Conservation (phyloP, 805 yeast genomes). For the Wickerhamomyces subpelliculosus region DNA sequence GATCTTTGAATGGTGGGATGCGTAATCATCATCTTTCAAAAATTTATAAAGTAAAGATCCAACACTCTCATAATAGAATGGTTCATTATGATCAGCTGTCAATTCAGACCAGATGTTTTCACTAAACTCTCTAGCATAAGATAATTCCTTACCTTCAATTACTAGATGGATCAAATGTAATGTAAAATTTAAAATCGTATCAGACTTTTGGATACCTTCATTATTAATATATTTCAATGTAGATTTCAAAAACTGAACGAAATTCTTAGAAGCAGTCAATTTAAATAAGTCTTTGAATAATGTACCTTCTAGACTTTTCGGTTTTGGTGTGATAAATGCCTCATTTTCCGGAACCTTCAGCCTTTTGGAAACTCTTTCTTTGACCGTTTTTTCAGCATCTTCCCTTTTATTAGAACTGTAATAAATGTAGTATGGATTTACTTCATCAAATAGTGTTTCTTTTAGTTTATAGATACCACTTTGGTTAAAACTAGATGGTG, state of each 20-base stretch:
- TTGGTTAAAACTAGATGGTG: conserved; percentile 53
- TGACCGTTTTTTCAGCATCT: conserved; percentile 65
- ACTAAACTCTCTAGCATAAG: conserved; percentile 21
- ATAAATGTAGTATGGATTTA: conserved; percentile 82
- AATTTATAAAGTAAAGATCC: conserved; percentile 33
- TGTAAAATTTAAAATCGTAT: conserved; percentile 48
- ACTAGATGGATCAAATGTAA: conserved; percentile 65
- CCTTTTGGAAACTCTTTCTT: conserved; percentile 38
- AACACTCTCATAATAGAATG: conserved; percentile 30
- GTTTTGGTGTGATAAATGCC: conserved; percentile 51
- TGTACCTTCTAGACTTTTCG: conserved; percentile 27
- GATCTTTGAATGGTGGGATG: conserved; percentile 45
- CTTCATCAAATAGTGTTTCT: conserved; percentile 38
- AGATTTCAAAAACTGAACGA: conserved; percentile 45
- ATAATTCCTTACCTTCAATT: conserved; percentile 31
- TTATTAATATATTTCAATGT: conserved; percentile 33
- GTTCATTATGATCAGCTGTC: conserved; percentile 30
- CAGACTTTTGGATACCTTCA: conserved; percentile 37
- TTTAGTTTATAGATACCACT: conserved; percentile 65
- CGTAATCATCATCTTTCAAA: conserved; percentile 33
- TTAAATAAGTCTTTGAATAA: conserved; percentile 40
- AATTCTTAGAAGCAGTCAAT: conserved; percentile 46
- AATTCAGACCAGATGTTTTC: conserved; percentile 29
- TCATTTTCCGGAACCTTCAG: conserved; percentile 34
- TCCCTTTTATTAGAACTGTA: conserved; percentile 74